Evolutionary conservation across 768 basidiomycete species (phyloP), one percentile per base, ranked within the genome.

Genomic region (Auricularia heimuer): DNA sequence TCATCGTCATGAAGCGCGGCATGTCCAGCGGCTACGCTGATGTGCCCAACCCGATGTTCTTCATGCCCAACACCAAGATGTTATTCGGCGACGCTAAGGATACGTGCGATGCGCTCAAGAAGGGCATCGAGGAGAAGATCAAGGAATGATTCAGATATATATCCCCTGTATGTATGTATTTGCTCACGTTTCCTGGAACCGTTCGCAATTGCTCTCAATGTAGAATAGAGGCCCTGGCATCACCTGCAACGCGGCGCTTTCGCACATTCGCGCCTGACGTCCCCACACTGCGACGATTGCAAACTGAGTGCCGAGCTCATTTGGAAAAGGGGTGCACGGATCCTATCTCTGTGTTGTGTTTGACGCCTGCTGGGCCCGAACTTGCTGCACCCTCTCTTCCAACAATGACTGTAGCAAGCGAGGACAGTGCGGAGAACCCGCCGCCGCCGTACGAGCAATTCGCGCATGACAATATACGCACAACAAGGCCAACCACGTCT

Each of bases 31-130:
- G 91, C 45, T 93, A 93, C 71, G 92, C 93, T 63, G 92, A 94
- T 72, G 92, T 94, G 10, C 92, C 90, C 11, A 94, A 94, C 73
- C 92, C 92, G 21, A 89, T 94, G 88, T 94, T 94, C 80, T 94
- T 90, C 75, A 91, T 92, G 88, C 84, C 87, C 24, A 87, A 88
- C 56, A 89, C 92, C 29, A 90, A 87, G 77, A 94, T 94, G 93
- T 70, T 94, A 67, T 94, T 94, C 69, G 92, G 93, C 54, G 93
- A 94, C 74, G 93, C 93, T 39, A 93, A 92, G 72, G 89, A 90
- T 70, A 90, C 88, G 36, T 94, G 92, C 69, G 93, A 94, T 74
- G 92, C 72, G 11, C 67, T 75, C 34, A 70, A 71, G 61, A 62
- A 67, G 63, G 74, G 73, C 18, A 68, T 75, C 56, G 65, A 69